Percentiles rank a stretch among this genome's conserved stretches.
Evolutionary conservation across 2,329 filamentous ascomycete genomes (phyloP).

Genomic region (Elsinoe ampelina): DNA sequence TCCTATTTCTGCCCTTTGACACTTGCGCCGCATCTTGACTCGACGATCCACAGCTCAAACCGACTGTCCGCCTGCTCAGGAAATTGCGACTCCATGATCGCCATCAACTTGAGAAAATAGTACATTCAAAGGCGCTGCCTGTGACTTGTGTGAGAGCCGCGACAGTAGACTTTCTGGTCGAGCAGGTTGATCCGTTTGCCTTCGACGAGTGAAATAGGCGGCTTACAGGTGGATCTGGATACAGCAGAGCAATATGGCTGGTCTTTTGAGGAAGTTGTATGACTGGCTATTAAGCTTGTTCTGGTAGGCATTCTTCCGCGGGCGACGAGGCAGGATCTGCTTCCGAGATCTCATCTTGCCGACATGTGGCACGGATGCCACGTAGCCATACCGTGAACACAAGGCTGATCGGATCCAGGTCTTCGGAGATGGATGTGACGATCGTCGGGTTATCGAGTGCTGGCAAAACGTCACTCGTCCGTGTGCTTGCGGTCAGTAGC

Average conservation of each 20-base stretch:
- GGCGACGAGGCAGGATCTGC: not conserved
- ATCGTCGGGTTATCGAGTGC: slow-evolving; percentile 98
- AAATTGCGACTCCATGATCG: not conserved
- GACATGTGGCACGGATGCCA: not conserved
- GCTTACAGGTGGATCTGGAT: not conserved
- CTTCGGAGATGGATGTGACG: slow-evolving; percentile 98
- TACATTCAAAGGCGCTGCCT: not conserved
- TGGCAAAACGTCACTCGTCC: slow-evolving; percentile 88
- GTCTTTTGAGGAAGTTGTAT: slow-evolving; percentile 88
- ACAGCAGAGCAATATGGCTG: slow-evolving; percentile 56
- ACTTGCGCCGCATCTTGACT: slow-evolving; percentile 6
- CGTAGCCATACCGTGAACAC: not conserved
- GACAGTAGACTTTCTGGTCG: no score
- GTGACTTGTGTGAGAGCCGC: not conserved
- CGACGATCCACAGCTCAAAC: slow-evolving; percentile 2
- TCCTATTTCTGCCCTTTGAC: not conserved
- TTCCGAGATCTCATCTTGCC: not conserved
- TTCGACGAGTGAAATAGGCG: not conserved
- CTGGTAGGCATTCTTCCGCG: slow-evolving; percentile 58
- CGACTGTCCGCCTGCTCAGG: not conserved
- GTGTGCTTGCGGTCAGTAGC: slow-evolving; percentile 80
- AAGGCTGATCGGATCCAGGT: slow-evolving; percentile 48
- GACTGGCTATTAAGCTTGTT: slow-evolving; percentile 97
- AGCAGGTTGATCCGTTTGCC: no score
- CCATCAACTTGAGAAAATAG: not conserved